A percentile compares a stretch with the other conserved stretches of the same genome.
phyloP scores from a whole-genome alignment of 106 monocot genomes.

The Dendrobium huoshanense region DNA sequence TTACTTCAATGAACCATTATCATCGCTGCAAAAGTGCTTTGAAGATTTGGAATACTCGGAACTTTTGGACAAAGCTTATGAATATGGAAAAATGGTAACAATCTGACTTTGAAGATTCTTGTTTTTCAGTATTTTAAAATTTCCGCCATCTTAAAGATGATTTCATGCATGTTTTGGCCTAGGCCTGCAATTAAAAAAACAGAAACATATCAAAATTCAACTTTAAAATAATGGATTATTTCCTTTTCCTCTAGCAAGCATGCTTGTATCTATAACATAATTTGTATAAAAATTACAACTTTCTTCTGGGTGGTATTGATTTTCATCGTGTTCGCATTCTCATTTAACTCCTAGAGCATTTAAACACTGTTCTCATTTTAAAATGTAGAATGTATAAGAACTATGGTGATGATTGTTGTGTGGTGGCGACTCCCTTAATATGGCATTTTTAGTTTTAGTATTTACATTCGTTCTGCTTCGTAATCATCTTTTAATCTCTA shows the following conservation, averaged over 20 bases:
- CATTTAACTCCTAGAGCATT: background rate
- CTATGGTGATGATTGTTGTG: background rate
- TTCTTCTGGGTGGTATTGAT: background rate
- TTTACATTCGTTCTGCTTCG: background rate
- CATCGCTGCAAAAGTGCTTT: conserved; percentile 84
- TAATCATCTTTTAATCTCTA: background rate
- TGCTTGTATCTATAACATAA: too few species aligned
- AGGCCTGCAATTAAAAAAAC: background rate
- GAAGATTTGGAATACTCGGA: conserved; percentile 85
- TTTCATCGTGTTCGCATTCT: background rate
- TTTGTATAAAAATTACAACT: too few species aligned
- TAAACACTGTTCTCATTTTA: background rate
- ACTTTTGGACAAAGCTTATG: conserved; percentile 81
- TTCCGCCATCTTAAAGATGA: background rate
- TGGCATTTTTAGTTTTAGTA: background rate
- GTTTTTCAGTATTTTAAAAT: background rate
- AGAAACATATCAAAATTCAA: background rate
- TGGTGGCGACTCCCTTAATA: background rate
- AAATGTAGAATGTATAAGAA: background rate
- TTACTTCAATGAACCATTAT: conserved; percentile 79
- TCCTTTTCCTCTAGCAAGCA: background rate
- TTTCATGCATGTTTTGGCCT: background rate
- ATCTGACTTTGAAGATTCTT: background rate
- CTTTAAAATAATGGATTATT: background rate
- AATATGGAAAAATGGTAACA: conserved; percentile 70